Percentiles rank a stretch among this genome's conserved stretches.
phyloP scores from a whole-genome alignment of 305 asterid species.

The Withania somnifera region DNA sequence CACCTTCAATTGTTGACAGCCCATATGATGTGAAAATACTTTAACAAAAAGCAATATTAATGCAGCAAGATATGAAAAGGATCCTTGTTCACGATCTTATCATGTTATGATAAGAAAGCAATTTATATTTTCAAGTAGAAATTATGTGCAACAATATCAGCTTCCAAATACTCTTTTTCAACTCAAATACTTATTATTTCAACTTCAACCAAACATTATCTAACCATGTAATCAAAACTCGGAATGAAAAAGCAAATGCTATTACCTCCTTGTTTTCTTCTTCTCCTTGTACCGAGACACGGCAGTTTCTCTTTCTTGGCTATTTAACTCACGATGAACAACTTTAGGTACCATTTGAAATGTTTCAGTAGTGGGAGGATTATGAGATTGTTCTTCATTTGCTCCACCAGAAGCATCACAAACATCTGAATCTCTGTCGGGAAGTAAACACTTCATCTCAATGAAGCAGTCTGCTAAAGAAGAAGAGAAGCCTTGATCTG shows the following conservation, averaged over 20 bases:
- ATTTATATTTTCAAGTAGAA: not conserved
- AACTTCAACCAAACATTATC: not conserved
- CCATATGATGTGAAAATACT: not conserved
- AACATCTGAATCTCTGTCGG: constrained; percentile 51
- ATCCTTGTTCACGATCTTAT: not conserved
- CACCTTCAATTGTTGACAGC: not conserved
- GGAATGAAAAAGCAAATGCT: not conserved
- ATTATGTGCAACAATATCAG: not conserved
- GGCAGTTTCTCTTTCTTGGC: constrained; percentile 77
- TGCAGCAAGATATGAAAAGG: not conserved
- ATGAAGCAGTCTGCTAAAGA: constrained; percentile 20
- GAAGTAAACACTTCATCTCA: constrained; percentile 48
- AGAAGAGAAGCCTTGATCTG: constrained; percentile 37
- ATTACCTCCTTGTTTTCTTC: constrained; percentile 82
- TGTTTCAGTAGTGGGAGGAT: constrained; percentile 25
- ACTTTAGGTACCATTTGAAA: constrained; percentile 26
- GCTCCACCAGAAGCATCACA: constrained; percentile 26
- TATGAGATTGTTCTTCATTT: constrained; percentile 34
- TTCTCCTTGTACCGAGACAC: constrained; percentile 85
- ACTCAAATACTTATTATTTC: no score
- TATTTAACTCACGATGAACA: constrained; percentile 50
- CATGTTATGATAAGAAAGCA: not conserved
- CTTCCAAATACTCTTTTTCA: no score
- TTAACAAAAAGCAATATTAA: not conserved
- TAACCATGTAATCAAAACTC: not conserved